Evolutionary conservation across 768 basidiomycete species (phyloP), one percentile per base, ranked within the genome.

Genomic region (Neoboletus subvelutipes): DNA sequence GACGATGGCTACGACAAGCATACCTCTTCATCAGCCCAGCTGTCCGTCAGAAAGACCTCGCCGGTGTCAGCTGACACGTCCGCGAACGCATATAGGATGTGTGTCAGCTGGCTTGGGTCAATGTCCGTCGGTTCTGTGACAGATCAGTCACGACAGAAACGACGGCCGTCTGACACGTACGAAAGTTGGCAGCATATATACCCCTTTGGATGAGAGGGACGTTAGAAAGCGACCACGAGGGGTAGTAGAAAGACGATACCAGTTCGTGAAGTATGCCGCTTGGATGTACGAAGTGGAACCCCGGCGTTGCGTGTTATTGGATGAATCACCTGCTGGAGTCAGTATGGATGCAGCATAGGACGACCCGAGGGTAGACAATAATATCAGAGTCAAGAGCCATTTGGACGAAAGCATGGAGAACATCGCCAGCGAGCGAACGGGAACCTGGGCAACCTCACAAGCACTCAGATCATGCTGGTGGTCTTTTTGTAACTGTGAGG

Each of bases 61-160:
- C 92, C 90, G 0, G 83, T 81, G 43, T 76, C 73, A 8, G 84
- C 68, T 52, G 82, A 79, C 37, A 86, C 80, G 69, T 92, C 89
- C 45, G 87, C 90, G 66, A 94, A 94, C 3, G 89, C 80, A 63
- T 92, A 92, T 18, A 90, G 73, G 64, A 92, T 82, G 76, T 90
- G 90, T 7, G 89, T 91, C 60, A 94, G 75, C 39, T 79, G 75
- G 4, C 75, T 71, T 10, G 84, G 69, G 45, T 78, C 77, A 54
- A 90, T 83, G 56, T 87, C 80, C 22, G 80, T 83, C 1, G 87
- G 87, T 67, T 87, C 87, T 88, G 65, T 28, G 61, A 26, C 33
- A 29, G 42, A 41, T 61, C 50, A 39, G 63, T 24, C 39, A 50
- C n/a, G 29, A 52, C 17, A 26, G 42, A 58, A 24, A 10, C 31